These are phyloP conservation scores for Cynara cardunculus DNA, from an alignment of 129 eudicot genomes.

Conservation along the genomic window DNA sequence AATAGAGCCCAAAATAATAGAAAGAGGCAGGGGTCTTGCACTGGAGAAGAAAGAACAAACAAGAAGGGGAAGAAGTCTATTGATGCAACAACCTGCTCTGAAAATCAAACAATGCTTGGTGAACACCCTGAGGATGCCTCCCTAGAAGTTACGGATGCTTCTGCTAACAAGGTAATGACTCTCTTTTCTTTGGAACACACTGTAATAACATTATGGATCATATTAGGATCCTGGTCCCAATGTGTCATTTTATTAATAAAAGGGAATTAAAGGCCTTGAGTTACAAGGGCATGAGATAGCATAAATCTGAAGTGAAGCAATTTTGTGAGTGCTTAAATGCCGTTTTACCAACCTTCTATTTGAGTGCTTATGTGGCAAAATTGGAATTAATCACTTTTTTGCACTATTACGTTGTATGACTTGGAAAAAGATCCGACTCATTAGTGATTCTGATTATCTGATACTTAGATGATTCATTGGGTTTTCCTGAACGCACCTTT, in stretches of 20 bases:
- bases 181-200: background rate
- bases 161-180: constrained; percentile 36
- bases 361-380: background rate
- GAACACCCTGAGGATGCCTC: constrained; percentile 25
- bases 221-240: background rate
- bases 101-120: constrained; percentile 24
- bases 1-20: constrained; percentile 25
- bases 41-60: constrained; percentile 43
- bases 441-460: background rate
- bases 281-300: background rate
- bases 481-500: background rate
- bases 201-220: background rate
- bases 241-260: background rate
- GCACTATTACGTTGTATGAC: background rate
- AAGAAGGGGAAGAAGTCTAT: constrained; percentile 42
- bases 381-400: background rate
- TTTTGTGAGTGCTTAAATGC: background rate
- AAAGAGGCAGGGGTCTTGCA: constrained; percentile 37
- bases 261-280: background rate
- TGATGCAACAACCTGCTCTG: constrained; percentile 15
- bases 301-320: background rate
- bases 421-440: background rate
- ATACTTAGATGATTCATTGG: background rate
- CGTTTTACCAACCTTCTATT: background rate
- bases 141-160: constrained; percentile 29